Percentiles rank a stretch among this genome's conserved stretches.
These are phyloP conservation scores for Vitis rotundifolia DNA, from an alignment of 164 flowering plant species.

Conservation along the genomic window DNA sequence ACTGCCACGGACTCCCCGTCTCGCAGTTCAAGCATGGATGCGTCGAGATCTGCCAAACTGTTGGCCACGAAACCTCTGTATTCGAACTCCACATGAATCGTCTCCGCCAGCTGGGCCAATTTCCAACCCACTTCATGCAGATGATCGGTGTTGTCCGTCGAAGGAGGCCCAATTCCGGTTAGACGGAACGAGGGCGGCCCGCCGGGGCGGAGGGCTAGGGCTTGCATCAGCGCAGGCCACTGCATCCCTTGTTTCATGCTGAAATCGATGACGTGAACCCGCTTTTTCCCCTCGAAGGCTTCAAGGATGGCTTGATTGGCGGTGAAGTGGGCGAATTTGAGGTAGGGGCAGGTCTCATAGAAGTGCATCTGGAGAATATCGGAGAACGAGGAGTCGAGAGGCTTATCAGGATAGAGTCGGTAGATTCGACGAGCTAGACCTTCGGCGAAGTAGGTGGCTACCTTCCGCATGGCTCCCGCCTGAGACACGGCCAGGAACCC, in stretches of 20 bases:
- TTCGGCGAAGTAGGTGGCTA: conserved; percentile 69
- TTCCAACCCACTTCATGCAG: conserved; percentile 57
- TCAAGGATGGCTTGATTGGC: conserved; percentile 52
- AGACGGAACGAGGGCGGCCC: conserved; percentile 48
- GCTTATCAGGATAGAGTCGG: conserved; percentile 33
- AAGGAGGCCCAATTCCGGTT: conserved; percentile 61
- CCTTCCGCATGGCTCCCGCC: conserved; percentile 65
- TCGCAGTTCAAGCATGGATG: conserved; percentile 40
- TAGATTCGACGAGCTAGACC: conserved; percentile 54
- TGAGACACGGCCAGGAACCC: conserved; percentile 45
- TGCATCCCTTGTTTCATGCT: conserved; percentile 51
- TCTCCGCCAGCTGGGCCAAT: conserved; percentile 51
- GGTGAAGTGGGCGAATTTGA: conserved; percentile 53
- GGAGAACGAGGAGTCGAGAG: conserved; percentile 25
- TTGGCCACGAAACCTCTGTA: conserved; percentile 51
- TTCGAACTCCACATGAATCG: conserved; percentile 47
- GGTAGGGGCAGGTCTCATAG: conserved; percentile 46
- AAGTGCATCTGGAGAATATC: conserved; percentile 43
- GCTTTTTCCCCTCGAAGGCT: conserved; percentile 31
- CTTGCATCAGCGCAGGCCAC: conserved; percentile 56
- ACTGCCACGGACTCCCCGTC: conserved; percentile 55
- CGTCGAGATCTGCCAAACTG: conserved; percentile 47
- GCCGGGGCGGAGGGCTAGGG: conserved; percentile 40
- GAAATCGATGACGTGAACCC: conserved; percentile 49
- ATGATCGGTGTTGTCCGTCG: conserved; percentile 43